Evolutionary conservation across 1,139 yeast genomes (phyloP).

Genomic region (Yamadazyma friedrichii): DNA sequence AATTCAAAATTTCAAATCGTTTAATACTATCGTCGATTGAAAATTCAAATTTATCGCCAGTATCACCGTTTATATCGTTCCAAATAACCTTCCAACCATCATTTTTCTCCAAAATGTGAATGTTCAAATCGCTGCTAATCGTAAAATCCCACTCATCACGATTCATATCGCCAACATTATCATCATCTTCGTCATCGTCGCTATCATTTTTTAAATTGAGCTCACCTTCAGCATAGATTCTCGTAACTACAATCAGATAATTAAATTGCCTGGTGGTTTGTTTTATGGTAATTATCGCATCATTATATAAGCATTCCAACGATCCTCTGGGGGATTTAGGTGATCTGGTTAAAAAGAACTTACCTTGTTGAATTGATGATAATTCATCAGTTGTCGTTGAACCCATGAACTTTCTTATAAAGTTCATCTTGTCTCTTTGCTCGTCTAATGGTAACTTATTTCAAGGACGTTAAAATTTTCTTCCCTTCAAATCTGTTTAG

Average conservation of each 20-base stretch:
- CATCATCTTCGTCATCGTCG: conserved; percentile 41
- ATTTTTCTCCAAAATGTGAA: conserved; percentile 27
- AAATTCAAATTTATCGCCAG: conserved; percentile 85
- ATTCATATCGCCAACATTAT: conserved; percentile 23
- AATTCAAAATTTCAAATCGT: conserved; percentile 56
- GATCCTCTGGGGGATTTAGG: conserved; percentile 85
- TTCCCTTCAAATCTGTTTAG: too few relatives aligned
- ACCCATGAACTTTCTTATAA: conserved; percentile 68
- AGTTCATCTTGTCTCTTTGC: conserved; percentile 54
- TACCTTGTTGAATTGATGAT: conserved; percentile 76
- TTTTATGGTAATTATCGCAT: conserved; percentile 72
- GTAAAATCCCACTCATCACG: conserved; percentile 69
- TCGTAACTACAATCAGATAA: conserved; percentile 70
- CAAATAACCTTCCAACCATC: conserved; percentile 52
- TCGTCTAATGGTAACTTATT: neutral
- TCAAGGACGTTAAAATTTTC: too few relatives aligned
- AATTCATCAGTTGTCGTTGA: conserved; percentile 64
- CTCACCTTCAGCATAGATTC: conserved; percentile 69
- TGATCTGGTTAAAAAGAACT: conserved; percentile 68
- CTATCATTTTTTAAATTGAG: conserved; percentile 41
- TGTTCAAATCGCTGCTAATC: conserved; percentile 59
- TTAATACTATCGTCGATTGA: conserved; percentile 65
- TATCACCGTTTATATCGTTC: conserved; percentile 81
- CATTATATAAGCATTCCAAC: conserved; percentile 78
- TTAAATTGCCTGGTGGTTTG: conserved; percentile 64